Percentiles rank a stretch among this genome's conserved stretches.
These are phyloP conservation scores for Leccinellum albellum DNA, from an alignment of 768 basidiomycete species.

Conservation along the genomic window DNA sequence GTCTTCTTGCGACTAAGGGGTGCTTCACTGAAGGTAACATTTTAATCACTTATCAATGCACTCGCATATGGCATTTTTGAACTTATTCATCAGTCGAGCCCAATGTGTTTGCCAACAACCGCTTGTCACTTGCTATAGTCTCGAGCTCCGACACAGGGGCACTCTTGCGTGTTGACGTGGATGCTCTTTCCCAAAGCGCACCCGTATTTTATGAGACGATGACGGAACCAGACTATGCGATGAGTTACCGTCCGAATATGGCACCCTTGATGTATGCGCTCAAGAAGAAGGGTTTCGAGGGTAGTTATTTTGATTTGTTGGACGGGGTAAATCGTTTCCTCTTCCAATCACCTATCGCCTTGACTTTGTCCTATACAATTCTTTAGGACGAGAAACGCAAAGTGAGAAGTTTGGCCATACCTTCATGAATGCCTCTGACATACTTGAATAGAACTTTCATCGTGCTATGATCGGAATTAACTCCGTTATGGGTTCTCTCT, in stretches of 20 bases:
- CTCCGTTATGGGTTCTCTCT: constrained; percentile 20
- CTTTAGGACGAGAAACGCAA: constrained; percentile 12
- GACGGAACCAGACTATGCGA: constrained; percentile 23
- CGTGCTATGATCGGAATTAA: constrained; percentile 21
- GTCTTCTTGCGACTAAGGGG: constrained; percentile 30
- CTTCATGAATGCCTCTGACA: neutral
- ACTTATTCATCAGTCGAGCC: constrained; percentile 18
- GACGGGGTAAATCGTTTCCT: constrained; percentile 13
- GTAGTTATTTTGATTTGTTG: constrained; percentile 21
- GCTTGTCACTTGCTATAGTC: constrained; percentile 26
- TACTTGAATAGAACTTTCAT: constrained; percentile 18
- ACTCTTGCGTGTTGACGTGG: constrained; percentile 4
- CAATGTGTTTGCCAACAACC: constrained; percentile 32
- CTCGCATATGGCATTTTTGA: neutral
- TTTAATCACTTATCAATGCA: neutral
- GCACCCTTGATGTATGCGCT: constrained; percentile 21
- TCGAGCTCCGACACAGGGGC: constrained; percentile 10
- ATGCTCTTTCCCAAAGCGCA: constrained; percentile 13
- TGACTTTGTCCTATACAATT: neutral
- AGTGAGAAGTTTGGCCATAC: neutral
- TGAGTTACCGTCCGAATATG: constrained; percentile 19
- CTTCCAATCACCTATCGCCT: neutral
- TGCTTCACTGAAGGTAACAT: neutral
- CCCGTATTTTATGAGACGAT: constrained; percentile 23
- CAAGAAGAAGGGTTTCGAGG: constrained; percentile 12